Percentiles rank a stretch among this genome's conserved stretches.
Conservation (phyloP, 495 filamentous ascomycete species). For the Baudoinia panamericana region DNA sequence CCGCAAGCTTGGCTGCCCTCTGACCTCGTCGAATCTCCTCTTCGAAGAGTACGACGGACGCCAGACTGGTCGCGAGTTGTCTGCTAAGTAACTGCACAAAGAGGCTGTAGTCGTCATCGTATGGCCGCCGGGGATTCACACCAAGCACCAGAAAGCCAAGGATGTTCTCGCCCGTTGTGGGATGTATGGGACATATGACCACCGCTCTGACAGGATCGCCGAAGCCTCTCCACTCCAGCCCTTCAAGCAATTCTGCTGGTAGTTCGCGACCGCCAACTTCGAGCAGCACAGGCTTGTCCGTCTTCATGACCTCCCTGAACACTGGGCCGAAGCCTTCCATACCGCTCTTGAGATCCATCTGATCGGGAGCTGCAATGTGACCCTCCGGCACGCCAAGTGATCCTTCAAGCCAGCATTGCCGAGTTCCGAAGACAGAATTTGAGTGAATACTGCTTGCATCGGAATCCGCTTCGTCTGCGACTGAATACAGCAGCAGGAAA, state of each 20-base stretch:
- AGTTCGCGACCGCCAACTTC: conserved; percentile 45
- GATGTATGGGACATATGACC: conserved; percentile 57
- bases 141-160: conserved; percentile 59
- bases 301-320: conserved; percentile 54
- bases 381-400: conserved; percentile 47
- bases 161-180: conserved; percentile 48
- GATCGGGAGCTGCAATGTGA: conserved; percentile 38
- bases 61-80: conserved; percentile 56
- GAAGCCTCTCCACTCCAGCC: conserved; percentile 50
- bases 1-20: conserved; percentile 50
- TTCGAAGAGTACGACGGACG: conserved; percentile 59
- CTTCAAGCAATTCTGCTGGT: conserved; percentile 43
- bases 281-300: conserved; percentile 43
- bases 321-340: conserved; percentile 51
- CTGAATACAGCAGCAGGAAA: conserved; percentile 52
- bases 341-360: conserved; percentile 46
- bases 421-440: conserved; percentile 39
- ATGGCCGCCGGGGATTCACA: conserved; percentile 53
- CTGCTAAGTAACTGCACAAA: conserved; percentile 57
- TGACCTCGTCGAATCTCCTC: conserved; percentile 59
- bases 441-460: conserved; percentile 50
- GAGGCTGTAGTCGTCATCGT: conserved; percentile 55
- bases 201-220: conserved; percentile 49
- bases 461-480: conserved; percentile 45
- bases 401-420: conserved; percentile 46